Conservation (phyloP, 2,329 filamentous ascomycete species). For the Nannizziopsis barbatae region DNA sequence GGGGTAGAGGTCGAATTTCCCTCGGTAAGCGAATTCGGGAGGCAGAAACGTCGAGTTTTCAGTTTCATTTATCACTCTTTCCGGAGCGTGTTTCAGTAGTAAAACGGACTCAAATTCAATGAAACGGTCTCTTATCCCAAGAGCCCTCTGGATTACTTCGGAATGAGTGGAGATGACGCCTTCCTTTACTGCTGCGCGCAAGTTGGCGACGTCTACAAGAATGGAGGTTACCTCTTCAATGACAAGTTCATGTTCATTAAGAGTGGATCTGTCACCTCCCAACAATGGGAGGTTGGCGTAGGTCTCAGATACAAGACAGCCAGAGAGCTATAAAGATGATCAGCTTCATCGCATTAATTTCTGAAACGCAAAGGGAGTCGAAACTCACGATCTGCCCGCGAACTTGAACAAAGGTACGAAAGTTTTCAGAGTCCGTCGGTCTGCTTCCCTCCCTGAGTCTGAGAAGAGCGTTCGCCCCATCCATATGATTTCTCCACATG, state of each 20-base stretch:
- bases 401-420: conserved; percentile 9
- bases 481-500: conserved; percentile 48
- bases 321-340: conserved; percentile 6
- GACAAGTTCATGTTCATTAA: conserved; percentile 17
- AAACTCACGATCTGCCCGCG: conserved; percentile 12
- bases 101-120: conserved; percentile 24
- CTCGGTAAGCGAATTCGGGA: conserved; percentile 31
- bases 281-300: conserved; percentile 3
- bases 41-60: conserved; percentile 1
- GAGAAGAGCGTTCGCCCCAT: conserved; percentile 50
- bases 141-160: conserved; percentile 25
- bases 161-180: conserved; percentile 19
- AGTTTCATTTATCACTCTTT: background rate
- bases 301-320: conserved; percentile 8
- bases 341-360: background rate
- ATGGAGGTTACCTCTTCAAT: conserved; percentile 24
- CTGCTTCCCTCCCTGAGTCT: conserved; percentile 29
- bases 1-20: conserved; percentile 46
- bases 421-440: background rate
- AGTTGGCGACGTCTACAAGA: conserved; percentile 23
- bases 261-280: background rate
- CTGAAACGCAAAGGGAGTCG: background rate
- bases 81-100: conserved; percentile 23
- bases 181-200: conserved; percentile 26
- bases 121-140: conserved; percentile 27